Conservation (phyloP, 208 protist genomes). For the Leishmania arabica region DNA sequence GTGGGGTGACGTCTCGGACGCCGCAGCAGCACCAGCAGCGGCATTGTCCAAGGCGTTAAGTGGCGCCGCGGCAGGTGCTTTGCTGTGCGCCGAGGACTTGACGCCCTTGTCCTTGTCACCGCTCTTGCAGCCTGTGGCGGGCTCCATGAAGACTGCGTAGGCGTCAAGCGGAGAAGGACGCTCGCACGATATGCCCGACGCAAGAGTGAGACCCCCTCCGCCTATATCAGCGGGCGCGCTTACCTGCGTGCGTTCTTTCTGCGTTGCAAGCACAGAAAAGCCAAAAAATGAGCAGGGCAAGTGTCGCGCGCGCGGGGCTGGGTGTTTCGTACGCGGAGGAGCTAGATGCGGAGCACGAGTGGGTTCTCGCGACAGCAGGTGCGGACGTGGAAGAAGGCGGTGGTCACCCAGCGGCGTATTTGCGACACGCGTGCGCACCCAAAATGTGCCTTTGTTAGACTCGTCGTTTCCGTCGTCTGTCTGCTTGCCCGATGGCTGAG, state of each 20-base stretch:
- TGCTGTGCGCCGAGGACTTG: neutral
- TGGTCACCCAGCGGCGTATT: neutral
- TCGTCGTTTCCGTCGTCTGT: neutral
- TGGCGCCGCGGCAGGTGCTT: neutral
- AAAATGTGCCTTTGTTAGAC: neutral
- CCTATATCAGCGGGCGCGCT: neutral
- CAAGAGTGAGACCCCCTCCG: neutral
- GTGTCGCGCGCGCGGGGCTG: neutral
- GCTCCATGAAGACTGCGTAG: neutral
- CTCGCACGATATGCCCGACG: too few species aligned
- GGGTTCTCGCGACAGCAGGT: neutral
- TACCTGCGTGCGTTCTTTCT: neutral
- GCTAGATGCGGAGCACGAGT: neutral
- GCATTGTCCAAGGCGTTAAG: neutral
- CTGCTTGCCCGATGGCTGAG: neutral
- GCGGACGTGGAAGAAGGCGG: neutral
- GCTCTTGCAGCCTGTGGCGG: neutral
- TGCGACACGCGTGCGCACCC: neutral
- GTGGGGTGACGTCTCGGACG: neutral
- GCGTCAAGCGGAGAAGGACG: neutral
- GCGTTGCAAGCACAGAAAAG: neutral
- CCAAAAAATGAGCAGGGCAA: neutral
- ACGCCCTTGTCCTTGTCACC: neutral
- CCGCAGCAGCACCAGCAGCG: neutral
- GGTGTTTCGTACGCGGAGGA: neutral